Conservation (phyloP, 2,329 filamentous ascomycete genomes). For the Pseudocercospora ulei region DNA sequence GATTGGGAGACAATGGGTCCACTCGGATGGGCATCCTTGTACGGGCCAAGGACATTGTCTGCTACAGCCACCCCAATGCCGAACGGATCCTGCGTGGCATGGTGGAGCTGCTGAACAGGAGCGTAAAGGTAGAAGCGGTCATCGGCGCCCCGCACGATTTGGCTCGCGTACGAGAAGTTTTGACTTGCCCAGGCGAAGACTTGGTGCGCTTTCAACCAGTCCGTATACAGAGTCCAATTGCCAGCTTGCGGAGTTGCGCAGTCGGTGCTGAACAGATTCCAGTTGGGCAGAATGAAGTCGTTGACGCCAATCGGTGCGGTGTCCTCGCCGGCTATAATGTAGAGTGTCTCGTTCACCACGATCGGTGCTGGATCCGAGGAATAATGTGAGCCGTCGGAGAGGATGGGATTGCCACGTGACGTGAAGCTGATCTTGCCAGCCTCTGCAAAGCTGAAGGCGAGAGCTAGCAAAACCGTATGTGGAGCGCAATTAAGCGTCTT, state of each 20-base stretch:
- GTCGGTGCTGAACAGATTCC: constrained; percentile 3
- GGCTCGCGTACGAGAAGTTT: background rate
- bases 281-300: background rate
- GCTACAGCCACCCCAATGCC: constrained; percentile 6
- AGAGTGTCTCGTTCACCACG: background rate
- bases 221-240: background rate
- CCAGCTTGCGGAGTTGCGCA: background rate
- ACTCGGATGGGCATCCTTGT: constrained; percentile 1
- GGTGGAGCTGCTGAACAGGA: background rate
- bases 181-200: constrained; percentile 1
- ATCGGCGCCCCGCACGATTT: background rate
- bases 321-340: constrained; percentile 5
- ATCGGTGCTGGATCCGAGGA: constrained; percentile 3
- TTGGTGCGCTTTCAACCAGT: background rate
- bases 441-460: no score
- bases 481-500: no score
- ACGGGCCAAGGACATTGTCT: constrained; percentile 3
- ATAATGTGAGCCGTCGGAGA: constrained; percentile 2
- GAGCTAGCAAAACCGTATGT: no score
- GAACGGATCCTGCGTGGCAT: background rate
- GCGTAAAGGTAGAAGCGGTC: constrained; percentile 4
- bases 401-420: background rate
- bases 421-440: constrained; percentile 1
- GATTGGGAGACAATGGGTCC: constrained; percentile 3
- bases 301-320: background rate